phyloP scores from a whole-genome alignment of 2,329 filamentous ascomycete genomes.

The Monilinia polystroma region DNA sequence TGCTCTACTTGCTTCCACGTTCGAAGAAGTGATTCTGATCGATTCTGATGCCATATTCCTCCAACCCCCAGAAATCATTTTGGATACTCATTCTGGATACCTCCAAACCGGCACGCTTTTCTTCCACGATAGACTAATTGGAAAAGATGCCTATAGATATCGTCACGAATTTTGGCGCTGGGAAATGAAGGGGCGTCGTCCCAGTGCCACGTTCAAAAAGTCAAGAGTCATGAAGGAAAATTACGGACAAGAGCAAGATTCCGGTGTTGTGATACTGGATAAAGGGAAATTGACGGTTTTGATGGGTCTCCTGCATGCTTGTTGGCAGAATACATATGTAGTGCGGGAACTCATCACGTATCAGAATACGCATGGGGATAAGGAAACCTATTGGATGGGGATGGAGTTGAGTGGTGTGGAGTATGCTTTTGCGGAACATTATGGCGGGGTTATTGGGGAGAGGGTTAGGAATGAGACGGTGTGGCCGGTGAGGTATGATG shows the following conservation, averaged over 20 bases:
- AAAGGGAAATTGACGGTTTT: slow-evolving; percentile 44
- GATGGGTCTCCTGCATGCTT: slow-evolving; percentile 44
- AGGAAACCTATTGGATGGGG: slow-evolving; percentile 49
- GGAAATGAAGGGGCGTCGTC: slow-evolving; percentile 42
- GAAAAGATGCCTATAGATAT: slow-evolving; percentile 35
- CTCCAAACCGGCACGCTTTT: slow-evolving; percentile 41
- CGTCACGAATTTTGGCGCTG: slow-evolving; percentile 44
- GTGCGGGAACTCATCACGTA: slow-evolving; percentile 46
- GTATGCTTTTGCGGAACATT: slow-evolving; percentile 46
- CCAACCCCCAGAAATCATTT: slow-evolving; percentile 39
- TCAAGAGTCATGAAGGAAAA: slow-evolving; percentile 15
- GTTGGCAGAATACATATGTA: slow-evolving; percentile 47
- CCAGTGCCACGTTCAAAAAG: slow-evolving; percentile 18
- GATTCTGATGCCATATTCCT: slow-evolving; percentile 46
- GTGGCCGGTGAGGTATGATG: not conserved
- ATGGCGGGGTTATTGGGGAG: slow-evolving; percentile 46
- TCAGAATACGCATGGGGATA: slow-evolving; percentile 46
- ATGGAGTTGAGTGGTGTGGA: slow-evolving; percentile 44
- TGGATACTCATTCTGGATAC: slow-evolving; percentile 41
- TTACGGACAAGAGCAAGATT: slow-evolving; percentile 22
- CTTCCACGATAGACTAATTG: slow-evolving; percentile 45
- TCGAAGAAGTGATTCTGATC: slow-evolving; percentile 43
- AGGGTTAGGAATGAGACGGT: slow-evolving; percentile 10
- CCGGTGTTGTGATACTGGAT: slow-evolving; percentile 40
- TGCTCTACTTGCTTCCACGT: slow-evolving; percentile 42